Evolutionary conservation across 2,329 filamentous ascomycete genomes (phyloP), one percentile per base, ranked within the genome.

Genomic region (Curvularia sp.): DNA sequence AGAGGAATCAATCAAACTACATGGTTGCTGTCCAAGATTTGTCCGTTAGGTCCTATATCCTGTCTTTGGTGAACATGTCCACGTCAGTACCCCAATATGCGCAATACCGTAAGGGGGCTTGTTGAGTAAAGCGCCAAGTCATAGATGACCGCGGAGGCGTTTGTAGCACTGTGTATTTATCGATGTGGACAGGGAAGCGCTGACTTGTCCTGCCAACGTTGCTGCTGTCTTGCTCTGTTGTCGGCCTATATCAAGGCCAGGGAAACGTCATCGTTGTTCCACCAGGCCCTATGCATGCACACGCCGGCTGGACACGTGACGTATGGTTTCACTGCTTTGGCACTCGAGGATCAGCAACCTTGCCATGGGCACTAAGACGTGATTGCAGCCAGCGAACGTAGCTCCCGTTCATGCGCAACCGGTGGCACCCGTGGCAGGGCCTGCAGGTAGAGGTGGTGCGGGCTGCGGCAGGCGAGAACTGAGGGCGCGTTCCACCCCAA

Each of bases 361-460:
- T 28, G 43, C 43, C 26, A 44, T 54, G 35, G 6, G 15, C 22
- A 48, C 30, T 43, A 47, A 33, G 28, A 43, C 43, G 31, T 18
- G 33, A 41, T 30, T 24, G 43, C 43, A 39, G 47, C 52, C 33
- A 48, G n/a, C 43, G 42, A 54, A 47, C 43, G 26, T 58, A 55
- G 56, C 41, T 41, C 31, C 56, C 56, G 56, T 55, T 43, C 33
- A 55, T 47, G 56, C 46, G 56, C 22, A 39, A 31, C 24, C 46
- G 46, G 49, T 55, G 52, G 53, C 46, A 48, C 48, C 52, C 18
- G 52, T 33, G 33, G 33, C 4, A 35, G 33, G 33, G 33, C 44
- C 22, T 57, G 39, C 55, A 57, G 48, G 54, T 31, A 30, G 49
- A 31, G 18, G 18, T 49, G 43, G 49, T 48, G 49, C 22, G 51